Base-by-base conservation (phyloP, 371 early-diverging fungal genomes). In the Rhizopus arrhizus region DNA sequence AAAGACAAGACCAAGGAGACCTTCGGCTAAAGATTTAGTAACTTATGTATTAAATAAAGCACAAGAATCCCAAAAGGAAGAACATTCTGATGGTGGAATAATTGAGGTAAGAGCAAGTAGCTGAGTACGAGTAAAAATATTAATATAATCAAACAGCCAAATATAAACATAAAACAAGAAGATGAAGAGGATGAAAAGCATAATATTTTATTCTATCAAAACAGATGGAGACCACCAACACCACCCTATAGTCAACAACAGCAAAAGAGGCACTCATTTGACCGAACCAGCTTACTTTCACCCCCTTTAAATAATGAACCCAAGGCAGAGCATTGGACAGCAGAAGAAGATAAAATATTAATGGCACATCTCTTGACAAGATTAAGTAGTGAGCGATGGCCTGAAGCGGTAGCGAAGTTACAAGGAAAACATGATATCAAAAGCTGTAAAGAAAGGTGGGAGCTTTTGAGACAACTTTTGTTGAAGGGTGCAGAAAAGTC, bases 151-250 rank as follows among this genome's bases (percentile, higher is more conserved):
- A 38, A 16, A 38, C n/a, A 36, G 43, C 5, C 15, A 13, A n/a
- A 29, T 11, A 41, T 31, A 16, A 53, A 15, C 8, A 54, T 54
- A 42, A 29, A 29, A 54, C 36, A 54, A 29, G 41, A 29, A 16
- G 36, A 54, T 5, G 35, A 34, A 31, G 16, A 31, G 7, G 16
- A 29, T 32, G 9, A 53, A 16, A 36, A 10, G 11, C 41, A 29
- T 7, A 43, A 13, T 15, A 40, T 48, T 11, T 43, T 43, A 12
- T 10, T 48, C 16, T 9, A 48, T 3, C 48, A 48, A 22, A 48
- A 62, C 41, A 61, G 58, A 32, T 65, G 70, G 66, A 56, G 65
- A 28, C 66, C 60, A 49, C 70, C 70, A n/a, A 70, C 70, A n/a
- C 70, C 70, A 46, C 70, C 70, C 49, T 63, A 60, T 53, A 60